Base-by-base conservation (phyloP, 202 grass and related monocot genomes). In the Bolboschoenoplectus hybrid region DNA sequence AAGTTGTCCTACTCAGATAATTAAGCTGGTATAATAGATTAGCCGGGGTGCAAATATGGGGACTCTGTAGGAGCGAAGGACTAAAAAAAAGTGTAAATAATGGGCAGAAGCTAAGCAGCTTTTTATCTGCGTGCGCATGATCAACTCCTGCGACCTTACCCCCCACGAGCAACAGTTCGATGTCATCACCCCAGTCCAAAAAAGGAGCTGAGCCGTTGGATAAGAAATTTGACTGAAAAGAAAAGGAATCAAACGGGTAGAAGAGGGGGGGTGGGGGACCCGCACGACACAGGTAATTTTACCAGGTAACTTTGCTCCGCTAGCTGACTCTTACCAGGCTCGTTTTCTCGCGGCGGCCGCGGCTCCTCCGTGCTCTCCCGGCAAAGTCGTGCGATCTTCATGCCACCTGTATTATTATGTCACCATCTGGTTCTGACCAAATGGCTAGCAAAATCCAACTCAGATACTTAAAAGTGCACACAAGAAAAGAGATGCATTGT, bases 281-380 rank as follows among this genome's bases (percentile, higher is more conserved):
- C 9, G 50, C 47, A 66, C 61, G 52, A 35, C 44, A 65, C 36
- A 63, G 60, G 38, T 65, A 67, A 79, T 85, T 40, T 86, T 86
- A 86, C 84, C 60, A 74, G 72, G 72, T 60, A 81, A 73, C 74
- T 16, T 77, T 81, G 85, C 58, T 86, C 85, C 62, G 85, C 72
- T 81, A 60, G 63, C 63, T 68, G 53, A 84, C 46, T 65, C 86
- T 83, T 88, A 88, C 86, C 86, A 78, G 80, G 67, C 36, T 88
- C 81, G 44, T 8, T 65, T 57, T 84, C 86, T 65, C 86, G 86
- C 17, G 43, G 81, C 47, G 81, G 45, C 51, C 81, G 83, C 43
- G 60, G 50, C 70, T 84, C 86, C 50, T 82, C 86, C 14, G 39
- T 35, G 41, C 55, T 53, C 86, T 88, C 86, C 68, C 32, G 67